Evolutionary conservation across 495 filamentous ascomycete species (phyloP).

Genomic region (Usnea hakonensis): DNA sequence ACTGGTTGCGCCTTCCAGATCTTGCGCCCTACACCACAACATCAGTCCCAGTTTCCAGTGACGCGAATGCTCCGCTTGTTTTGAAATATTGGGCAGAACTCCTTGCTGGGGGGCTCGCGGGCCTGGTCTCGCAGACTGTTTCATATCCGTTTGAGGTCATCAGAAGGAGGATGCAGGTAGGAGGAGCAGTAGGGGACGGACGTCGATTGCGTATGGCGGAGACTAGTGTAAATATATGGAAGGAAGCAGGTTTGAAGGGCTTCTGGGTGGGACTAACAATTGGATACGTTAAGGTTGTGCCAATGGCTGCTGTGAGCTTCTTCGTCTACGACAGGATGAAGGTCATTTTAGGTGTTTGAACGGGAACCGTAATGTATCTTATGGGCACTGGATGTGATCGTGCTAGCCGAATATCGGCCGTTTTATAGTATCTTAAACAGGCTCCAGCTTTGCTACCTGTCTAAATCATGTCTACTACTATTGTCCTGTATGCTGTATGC

Average conservation of each 20-base stretch:
- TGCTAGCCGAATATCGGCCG: background rate
- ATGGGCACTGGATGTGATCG: background rate
- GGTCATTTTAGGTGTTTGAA: conserved; percentile 49
- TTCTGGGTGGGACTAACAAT: conserved; percentile 93
- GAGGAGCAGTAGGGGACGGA: conserved; percentile 86
- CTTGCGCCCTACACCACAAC: conserved; percentile 63
- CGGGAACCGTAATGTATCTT: background rate
- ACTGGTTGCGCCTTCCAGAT: conserved; percentile 61
- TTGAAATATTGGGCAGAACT: conserved; percentile 77
- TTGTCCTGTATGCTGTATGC: too few species aligned
- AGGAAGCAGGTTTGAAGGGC: conserved; percentile 67
- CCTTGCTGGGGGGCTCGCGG: conserved; percentile 72
- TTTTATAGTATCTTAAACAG: background rate
- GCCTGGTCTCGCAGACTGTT: conserved; percentile 79
- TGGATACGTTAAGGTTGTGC: conserved; percentile 89
- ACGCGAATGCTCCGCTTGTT: conserved; percentile 38
- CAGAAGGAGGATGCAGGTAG: conserved; percentile 88
- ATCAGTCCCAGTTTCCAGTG: conserved; percentile 31
- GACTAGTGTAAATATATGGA: conserved; percentile 63
- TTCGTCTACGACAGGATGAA: conserved; percentile 61
- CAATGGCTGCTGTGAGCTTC: conserved; percentile 75
- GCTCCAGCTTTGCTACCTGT: background rate
- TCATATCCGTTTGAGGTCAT: conserved; percentile 93
- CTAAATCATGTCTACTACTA: too few species aligned
- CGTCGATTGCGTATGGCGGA: conserved; percentile 68